Conservation (phyloP, 192 early-diverging fungal species). For the Gonapodya sp. region DNA sequence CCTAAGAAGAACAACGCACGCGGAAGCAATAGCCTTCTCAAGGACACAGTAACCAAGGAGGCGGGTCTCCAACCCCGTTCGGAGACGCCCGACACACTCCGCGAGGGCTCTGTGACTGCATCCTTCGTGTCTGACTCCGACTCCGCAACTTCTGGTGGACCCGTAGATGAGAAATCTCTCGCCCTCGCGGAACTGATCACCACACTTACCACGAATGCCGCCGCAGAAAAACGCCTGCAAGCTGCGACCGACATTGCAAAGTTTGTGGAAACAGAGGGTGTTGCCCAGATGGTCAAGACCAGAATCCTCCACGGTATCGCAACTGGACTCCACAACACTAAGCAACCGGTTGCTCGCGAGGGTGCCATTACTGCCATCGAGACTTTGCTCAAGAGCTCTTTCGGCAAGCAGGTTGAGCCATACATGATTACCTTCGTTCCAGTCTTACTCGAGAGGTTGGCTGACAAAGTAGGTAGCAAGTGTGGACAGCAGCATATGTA, state of each 20-base stretch:
- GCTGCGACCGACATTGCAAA: neutral
- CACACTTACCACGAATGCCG: conserved; percentile 1
- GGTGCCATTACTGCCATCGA: neutral
- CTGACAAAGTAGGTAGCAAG: neutral
- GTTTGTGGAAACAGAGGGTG: neutral
- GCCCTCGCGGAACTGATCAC: neutral
- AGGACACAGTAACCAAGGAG: neutral
- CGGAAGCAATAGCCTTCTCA: neutral
- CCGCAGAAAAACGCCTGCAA: neutral
- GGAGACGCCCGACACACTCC: neutral
- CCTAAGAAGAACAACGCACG: neutral
- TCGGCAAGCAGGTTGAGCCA: neutral
- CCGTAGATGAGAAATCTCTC: neutral
- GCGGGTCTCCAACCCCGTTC: neutral
- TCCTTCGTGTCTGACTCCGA: neutral
- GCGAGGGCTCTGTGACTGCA: neutral
- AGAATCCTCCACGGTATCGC: neutral
- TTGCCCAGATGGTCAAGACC: neutral
- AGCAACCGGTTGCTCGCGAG: neutral
- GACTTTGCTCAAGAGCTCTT: neutral
- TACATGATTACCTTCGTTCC: neutral
- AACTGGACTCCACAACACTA: neutral
- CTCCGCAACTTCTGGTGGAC: neutral
- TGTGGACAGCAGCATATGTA: too few relatives aligned
- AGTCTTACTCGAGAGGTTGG: neutral